A percentile compares a stretch with the other conserved stretches of the same genome.
phyloP scores from a whole-genome alignment of 2,329 filamentous ascomycete genomes.

The Exophiala xenobiotica region DNA sequence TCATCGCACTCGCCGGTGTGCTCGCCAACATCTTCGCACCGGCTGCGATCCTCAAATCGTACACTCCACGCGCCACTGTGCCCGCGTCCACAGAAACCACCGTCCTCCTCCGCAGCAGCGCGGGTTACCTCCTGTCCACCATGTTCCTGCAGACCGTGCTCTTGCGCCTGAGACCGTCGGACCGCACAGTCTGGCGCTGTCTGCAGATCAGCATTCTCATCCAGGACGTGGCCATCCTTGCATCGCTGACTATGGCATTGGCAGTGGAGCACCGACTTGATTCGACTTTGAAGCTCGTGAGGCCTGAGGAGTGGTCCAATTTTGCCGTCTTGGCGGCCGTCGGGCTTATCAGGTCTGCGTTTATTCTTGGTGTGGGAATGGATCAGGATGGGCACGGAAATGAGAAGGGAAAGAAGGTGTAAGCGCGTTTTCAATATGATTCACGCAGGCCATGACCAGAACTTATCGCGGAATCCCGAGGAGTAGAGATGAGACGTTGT shows the following conservation, averaged over 20 bases:
- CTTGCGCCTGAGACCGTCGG: conserved; percentile 5
- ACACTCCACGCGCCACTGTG: not conserved
- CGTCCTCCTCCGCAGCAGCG: conserved; percentile 5
- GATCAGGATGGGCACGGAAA: not conserved
- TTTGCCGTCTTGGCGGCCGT: not conserved
- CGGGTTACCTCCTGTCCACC: conserved; percentile 8
- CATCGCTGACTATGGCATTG: not conserved
- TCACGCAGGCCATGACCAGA: too few species aligned
- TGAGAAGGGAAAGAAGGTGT: not conserved
- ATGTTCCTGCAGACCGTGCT: conserved; percentile 13
- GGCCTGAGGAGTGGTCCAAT: conserved; percentile 6
- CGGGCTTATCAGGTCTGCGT: conserved; percentile 5
- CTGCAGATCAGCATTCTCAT: conserved; percentile 11
- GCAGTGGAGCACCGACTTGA: not conserved
- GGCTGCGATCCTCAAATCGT: conserved; percentile 2
- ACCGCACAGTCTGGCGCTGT: conserved; percentile 12
- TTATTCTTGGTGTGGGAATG: conserved; percentile 3
- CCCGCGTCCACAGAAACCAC: not conserved
- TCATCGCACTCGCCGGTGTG: conserved; percentile 12
- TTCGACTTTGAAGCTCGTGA: not conserved
- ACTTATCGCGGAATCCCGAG: too few species aligned
- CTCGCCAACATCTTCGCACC: conserved; percentile 10
- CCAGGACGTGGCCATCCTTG: conserved; percentile 9
- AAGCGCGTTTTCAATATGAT: too few species aligned
- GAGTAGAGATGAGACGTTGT: too few species aligned